phyloP scores from a whole-genome alignment of 345 rosid species.

The Euclidium syriacum region DNA sequence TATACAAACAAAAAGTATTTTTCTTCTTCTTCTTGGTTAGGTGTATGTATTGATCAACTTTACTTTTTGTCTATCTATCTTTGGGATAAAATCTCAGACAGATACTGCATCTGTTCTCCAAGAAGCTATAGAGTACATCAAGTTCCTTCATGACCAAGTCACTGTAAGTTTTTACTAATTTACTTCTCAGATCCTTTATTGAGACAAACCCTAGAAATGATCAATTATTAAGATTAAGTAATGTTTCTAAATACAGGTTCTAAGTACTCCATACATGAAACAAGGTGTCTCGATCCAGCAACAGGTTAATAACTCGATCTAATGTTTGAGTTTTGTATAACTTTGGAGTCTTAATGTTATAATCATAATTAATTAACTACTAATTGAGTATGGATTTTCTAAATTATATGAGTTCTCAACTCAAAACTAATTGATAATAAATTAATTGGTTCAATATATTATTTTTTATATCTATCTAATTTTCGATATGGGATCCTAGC shows the following conservation, averaged over 20 bases:
- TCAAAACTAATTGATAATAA: too few relatives aligned
- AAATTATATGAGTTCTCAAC: too few relatives aligned
- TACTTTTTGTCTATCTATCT: background rate
- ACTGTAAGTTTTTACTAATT: conserved; percentile 40
- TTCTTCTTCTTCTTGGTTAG: background rate
- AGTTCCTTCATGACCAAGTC: conserved; percentile 84
- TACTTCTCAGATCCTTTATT: background rate
- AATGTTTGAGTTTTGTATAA: background rate
- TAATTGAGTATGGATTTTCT: background rate
- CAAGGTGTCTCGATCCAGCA: conserved; percentile 55
- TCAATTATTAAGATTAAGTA: background rate
- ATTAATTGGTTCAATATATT: too few relatives aligned
- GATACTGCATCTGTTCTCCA: conserved; percentile 99
- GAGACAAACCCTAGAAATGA: conserved; percentile 9
- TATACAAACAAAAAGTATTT: conserved; percentile 2
- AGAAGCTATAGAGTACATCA: conserved; percentile 90
- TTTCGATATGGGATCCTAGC: too few relatives aligned
- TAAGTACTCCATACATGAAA: conserved; percentile 81
- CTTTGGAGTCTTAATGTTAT: background rate
- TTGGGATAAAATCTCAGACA: conserved; percentile 47
- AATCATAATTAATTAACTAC: background rate
- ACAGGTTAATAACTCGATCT: conserved; percentile 37
- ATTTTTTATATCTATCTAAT: too few relatives aligned
- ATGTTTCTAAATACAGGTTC: conserved; percentile 43
- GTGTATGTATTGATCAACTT: conserved; percentile 5